Base-by-base conservation (phyloP, 768 basidiomycete species). In the Lentinus brumalis region DNA sequence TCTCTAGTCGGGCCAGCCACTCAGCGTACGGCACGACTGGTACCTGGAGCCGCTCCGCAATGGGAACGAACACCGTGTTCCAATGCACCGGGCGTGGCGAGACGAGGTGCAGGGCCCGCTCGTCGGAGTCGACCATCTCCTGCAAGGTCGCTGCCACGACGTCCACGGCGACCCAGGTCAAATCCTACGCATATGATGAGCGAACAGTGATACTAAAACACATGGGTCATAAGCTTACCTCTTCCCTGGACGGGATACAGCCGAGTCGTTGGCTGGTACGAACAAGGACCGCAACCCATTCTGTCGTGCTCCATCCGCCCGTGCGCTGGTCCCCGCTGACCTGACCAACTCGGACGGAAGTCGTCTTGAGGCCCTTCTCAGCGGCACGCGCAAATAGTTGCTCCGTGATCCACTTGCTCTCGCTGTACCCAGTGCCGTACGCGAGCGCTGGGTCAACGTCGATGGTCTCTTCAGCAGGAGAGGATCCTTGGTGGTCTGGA, bases 271-370 rank as follows among this genome's bases (percentile, higher is more conserved):
- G 29, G 81, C 61, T 66, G n/a, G 44, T 56, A 29, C 60, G 66
- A 31, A 66, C 72, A 6, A 83, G 68, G 40, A 75, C 73, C 18
- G 82, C 82, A 31, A 83, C 65, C 83, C 82, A 77, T 30, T 76
- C 75, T 0, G 67, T 63, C 31, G 69, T 67, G 40, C 68, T 67
- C 75, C 74, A 76, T 8, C 70, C 63, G 9, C 75, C 75, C 10
- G 64, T 73, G 6, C 30, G 32, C 9, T 60, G 44, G 15, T 70
- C 63, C 5, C 75, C 75, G 45, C 56, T 70, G 18, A 74, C 66
- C 60, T 75, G 73, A 7, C 73, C 73, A 11, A 79, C 71, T 16
- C 74, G 70, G 42, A 79, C 71, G 4, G 73, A 73, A 0, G 73
- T 71, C 1, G 73, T 70, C 3, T 65, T 57, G 3, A 79, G 68